These are phyloP conservation scores for Creolimax fragrantissima DNA, from an alignment of 78 protist genomes.

Conservation along the genomic window DNA sequence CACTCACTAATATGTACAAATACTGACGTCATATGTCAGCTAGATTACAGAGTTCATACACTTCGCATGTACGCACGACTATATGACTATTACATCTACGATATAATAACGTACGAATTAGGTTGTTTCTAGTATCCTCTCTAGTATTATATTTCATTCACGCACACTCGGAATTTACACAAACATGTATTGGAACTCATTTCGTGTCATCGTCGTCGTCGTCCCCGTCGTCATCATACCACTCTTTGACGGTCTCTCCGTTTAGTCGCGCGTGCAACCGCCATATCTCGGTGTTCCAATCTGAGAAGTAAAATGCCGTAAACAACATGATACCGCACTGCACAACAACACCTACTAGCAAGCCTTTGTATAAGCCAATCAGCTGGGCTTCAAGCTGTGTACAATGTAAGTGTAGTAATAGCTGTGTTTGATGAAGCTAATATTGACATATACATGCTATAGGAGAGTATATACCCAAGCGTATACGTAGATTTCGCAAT, in stretches of 20 bases:
- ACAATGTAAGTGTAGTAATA: background rate
- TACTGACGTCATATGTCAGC: background rate
- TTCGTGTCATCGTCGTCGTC: background rate
- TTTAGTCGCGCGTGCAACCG: background rate
- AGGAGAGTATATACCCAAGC: too few relatives aligned
- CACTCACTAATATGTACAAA: too few relatives aligned
- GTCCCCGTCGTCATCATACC: background rate
- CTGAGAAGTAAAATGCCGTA: background rate
- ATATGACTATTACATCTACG: background rate
- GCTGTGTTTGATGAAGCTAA: too few relatives aligned
- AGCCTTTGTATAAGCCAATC: background rate
- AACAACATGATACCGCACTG: background rate
- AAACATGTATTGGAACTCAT: background rate
- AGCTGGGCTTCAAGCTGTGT: background rate
- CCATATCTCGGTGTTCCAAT: background rate
- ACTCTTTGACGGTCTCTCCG: background rate
- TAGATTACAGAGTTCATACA: background rate
- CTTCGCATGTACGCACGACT: background rate
- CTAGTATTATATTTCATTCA: background rate
- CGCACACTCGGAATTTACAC: background rate
- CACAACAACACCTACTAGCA: background rate
- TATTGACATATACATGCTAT: too few relatives aligned
- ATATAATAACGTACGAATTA: background rate
- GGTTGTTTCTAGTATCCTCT: background rate
- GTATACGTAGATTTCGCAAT: too few relatives aligned